These are phyloP conservation scores for Rhytidhysteron rufulum DNA, from an alignment of 2,329 filamentous ascomycete genomes.

Conservation along the genomic window DNA sequence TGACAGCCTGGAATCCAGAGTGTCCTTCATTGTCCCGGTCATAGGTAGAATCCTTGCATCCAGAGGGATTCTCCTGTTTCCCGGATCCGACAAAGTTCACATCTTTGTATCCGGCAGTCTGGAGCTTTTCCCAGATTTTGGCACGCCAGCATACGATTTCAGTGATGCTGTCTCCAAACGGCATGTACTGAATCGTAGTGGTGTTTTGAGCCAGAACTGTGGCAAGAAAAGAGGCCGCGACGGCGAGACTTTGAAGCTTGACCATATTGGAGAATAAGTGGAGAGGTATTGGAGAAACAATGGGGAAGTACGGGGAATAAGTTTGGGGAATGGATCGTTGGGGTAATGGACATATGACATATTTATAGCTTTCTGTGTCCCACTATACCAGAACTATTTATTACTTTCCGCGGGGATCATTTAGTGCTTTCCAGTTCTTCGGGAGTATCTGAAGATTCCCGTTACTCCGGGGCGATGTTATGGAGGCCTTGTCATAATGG, in stretches of 20 bases:
- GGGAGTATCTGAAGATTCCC: too few relatives aligned
- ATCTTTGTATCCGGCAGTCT: constrained; percentile 34
- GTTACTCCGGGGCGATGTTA: too few relatives aligned
- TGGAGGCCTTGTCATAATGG: too few relatives aligned
- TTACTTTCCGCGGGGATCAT: too few relatives aligned
- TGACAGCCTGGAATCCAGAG: constrained; percentile 41
- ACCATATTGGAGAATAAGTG: neutral
- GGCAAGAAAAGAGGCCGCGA: neutral
- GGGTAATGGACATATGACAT: too few relatives aligned
- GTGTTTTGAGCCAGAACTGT: neutral
- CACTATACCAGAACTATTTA: too few relatives aligned
- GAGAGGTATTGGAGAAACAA: too few relatives aligned
- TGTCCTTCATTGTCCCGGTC: constrained; percentile 45
- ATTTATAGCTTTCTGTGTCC: too few relatives aligned
- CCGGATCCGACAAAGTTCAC: constrained; percentile 39
- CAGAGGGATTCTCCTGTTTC: constrained; percentile 28
- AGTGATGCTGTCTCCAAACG: constrained; percentile 44
- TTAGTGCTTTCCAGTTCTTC: too few relatives aligned
- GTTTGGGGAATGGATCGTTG: too few relatives aligned
- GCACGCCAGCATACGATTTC: constrained; percentile 45
- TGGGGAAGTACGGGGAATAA: too few relatives aligned
- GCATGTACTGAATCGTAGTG: constrained; percentile 35
- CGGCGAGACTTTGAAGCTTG: neutral
- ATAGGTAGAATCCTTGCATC: constrained; percentile 37
- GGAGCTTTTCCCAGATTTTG: constrained; percentile 41